These are phyloP conservation scores for Trichoderma virens DNA, from an alignment of 495 filamentous ascomycete species.

Conservation along the genomic window DNA sequence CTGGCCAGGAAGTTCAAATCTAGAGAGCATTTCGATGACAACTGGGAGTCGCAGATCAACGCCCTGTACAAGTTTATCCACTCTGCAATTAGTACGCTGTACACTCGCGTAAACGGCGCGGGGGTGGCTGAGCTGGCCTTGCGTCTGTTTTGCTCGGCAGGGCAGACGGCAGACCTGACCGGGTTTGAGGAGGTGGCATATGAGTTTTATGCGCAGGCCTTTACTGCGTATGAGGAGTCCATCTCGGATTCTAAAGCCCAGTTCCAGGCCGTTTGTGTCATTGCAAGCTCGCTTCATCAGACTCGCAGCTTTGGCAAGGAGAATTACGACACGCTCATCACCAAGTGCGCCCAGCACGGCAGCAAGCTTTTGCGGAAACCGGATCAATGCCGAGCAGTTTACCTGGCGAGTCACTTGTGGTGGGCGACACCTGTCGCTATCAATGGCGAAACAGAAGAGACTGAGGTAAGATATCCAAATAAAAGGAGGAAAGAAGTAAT, in stretches of 20 bases:
- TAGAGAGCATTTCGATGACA: slow-evolving; percentile 89
- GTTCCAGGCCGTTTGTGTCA: slow-evolving; percentile 94
- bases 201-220: slow-evolving; percentile 97
- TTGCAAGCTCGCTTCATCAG: slow-evolving; percentile 79
- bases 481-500: background rate
- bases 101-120: slow-evolving; percentile 67
- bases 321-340: slow-evolving; percentile 97
- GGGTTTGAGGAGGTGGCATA: slow-evolving; percentile 93
- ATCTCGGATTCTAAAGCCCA: slow-evolving; percentile 92
- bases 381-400: slow-evolving; percentile 94
- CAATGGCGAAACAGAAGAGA: slow-evolving; percentile 74
- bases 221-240: slow-evolving; percentile 94
- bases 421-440: slow-evolving; percentile 88
- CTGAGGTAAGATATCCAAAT: slow-evolving; percentile 52
- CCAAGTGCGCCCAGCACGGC: slow-evolving; percentile 91
- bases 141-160: slow-evolving; percentile 82
- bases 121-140: slow-evolving; percentile 79
- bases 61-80: slow-evolving; percentile 94
- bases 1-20: slow-evolving; percentile 84
- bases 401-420: slow-evolving; percentile 93
- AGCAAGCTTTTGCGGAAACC: slow-evolving; percentile 97
- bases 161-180: slow-evolving; percentile 86
- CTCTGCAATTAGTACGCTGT: slow-evolving; percentile 75
- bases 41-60: slow-evolving; percentile 84
- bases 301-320: slow-evolving; percentile 85